Base-by-base conservation (phyloP, 1,284 basidiomycete species). In the Nidula niveotomentosa region DNA sequence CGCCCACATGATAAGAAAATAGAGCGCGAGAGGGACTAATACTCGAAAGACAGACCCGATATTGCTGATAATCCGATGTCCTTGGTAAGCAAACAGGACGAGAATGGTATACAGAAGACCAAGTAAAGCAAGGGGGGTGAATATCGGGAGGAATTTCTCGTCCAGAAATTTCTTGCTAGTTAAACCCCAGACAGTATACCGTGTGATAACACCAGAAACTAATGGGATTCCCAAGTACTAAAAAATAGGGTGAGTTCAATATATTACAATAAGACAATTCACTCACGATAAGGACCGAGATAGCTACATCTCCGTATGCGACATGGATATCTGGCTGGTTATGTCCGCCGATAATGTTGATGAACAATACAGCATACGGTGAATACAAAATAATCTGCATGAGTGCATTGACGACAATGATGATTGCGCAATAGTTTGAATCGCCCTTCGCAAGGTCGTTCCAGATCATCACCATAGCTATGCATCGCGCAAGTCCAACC, bases 381-480 rank as follows among this genome's bases (percentile, higher is more conserved):
- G 90, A 85, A 68, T 88, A 94, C 8, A 94, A 76, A 6, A 88
- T 73, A 48, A 94, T 90, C 71, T 95, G 90, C 33, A 93, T 74
- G 2, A 85, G 58, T 1, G 84, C 82, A 60, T 88, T 87, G 53
- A 85, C 62, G 8, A 85, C 78, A 41, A 88, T 84, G 6, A 88
- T 72, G 52, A 86, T 86, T 18, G 93, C 93, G 64, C 92, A 93
- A 65, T 90, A 90, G 59, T 94, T 81, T 17, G 67, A 64, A 62
- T 95, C 85, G 1, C 93, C 93, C 17, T 76, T 69, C 0, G 91
- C 91, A 15, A 95, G 81, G 53, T 84, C 77, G 65, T 87, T 93
- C 93, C 91, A 93, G 35, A 93, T 87, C 75, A 91, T 82, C 57
- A 93, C 90, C 90, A 92, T 93, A 8, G 89, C 88, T 48, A 90